These are phyloP conservation scores for Paramecium biaurelia DNA, from an alignment of 73 alveolate species.

Conservation along the genomic window DNA sequence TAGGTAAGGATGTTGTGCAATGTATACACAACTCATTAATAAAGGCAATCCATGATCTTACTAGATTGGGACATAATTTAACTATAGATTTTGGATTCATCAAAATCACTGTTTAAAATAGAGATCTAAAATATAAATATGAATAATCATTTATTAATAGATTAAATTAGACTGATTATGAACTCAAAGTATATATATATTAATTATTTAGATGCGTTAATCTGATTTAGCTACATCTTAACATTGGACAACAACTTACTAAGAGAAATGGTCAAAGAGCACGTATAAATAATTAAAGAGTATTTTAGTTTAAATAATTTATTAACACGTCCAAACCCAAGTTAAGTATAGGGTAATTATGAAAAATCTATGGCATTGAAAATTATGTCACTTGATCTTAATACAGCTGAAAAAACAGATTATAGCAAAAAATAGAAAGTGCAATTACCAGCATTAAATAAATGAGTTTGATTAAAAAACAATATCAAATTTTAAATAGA, in stretches of 20 bases:
- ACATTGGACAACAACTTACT: slow-evolving; percentile 57
- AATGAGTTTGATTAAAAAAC: neutral
- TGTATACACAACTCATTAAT: slow-evolving; percentile 33
- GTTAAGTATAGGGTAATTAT: slow-evolving; percentile 17
- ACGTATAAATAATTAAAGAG: neutral
- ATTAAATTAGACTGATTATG: slow-evolving; percentile 42
- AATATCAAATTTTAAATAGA: neutral
- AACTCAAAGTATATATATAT: slow-evolving; percentile 24
- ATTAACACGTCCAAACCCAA: slow-evolving; percentile 43
- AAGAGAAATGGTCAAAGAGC: slow-evolving; percentile 60
- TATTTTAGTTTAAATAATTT: neutral
- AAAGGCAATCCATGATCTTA: slow-evolving; percentile 45
- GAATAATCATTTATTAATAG: slow-evolving; percentile 31
- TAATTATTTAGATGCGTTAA: slow-evolving; percentile 15
- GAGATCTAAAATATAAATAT: slow-evolving; percentile 49
- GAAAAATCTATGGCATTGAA: slow-evolving; percentile 60
- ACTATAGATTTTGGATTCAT: slow-evolving; percentile 58
- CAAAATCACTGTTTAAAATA: slow-evolving; percentile 27
- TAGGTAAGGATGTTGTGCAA: slow-evolving; percentile 61
- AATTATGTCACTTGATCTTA: slow-evolving; percentile 60
- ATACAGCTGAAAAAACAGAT: slow-evolving; percentile 61
- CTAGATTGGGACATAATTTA: slow-evolving; percentile 50
- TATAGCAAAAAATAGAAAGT: slow-evolving; percentile 42
- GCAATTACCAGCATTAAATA: neutral
- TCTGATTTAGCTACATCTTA: slow-evolving; percentile 60